Percentiles rank a stretch among this genome's conserved stretches.
phyloP scores from a whole-genome alignment of 192 early-diverging fungal species.

The Phycomyces blakesleeanus region DNA sequence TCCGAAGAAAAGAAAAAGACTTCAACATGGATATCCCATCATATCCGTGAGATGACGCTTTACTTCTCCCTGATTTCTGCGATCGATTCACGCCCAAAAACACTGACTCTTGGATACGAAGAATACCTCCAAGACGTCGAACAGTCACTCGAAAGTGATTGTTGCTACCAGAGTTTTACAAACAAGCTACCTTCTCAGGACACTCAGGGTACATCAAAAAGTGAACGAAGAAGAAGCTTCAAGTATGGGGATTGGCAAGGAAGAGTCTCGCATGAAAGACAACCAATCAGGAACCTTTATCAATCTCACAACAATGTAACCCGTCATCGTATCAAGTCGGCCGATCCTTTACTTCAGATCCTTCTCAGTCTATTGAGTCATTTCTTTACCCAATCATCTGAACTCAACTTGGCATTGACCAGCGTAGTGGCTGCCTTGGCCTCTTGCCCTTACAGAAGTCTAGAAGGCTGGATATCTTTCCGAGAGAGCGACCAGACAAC shows the following conservation, averaged over 20 bases:
- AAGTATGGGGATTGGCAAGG: slow-evolving; percentile 49
- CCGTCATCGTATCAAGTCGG: slow-evolving; percentile 38
- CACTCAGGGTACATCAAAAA: slow-evolving; percentile 28
- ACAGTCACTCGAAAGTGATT: slow-evolving; percentile 41
- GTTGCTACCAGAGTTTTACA: slow-evolving; percentile 42
- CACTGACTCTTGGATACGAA: slow-evolving; percentile 54
- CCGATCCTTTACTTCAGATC: slow-evolving; percentile 65
- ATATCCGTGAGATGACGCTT: slow-evolving; percentile 53
- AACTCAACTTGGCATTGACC: slow-evolving; percentile 88
- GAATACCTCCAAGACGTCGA: slow-evolving; percentile 54
- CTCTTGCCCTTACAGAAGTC: slow-evolving; percentile 65
- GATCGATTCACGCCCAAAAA: slow-evolving; percentile 43
- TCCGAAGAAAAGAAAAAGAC: not conserved
- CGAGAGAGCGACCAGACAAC: slow-evolving; percentile 41
- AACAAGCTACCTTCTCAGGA: not conserved
- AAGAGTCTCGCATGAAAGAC: not conserved
- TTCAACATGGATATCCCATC: slow-evolving; percentile 47
- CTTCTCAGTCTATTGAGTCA: slow-evolving; percentile 63
- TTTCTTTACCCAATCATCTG: slow-evolving; percentile 84
- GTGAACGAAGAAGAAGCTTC: slow-evolving; percentile 43
- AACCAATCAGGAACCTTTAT: slow-evolving; percentile 7
- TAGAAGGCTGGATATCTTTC: slow-evolving; percentile 70
- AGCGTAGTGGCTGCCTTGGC: slow-evolving; percentile 84
- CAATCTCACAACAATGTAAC: slow-evolving; percentile 27
- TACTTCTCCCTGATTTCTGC: slow-evolving; percentile 54